Evolutionary conservation across 441 rosid species (phyloP), one percentile per base, ranked within the genome.

Genomic region (Raphanus hybrid): DNA sequence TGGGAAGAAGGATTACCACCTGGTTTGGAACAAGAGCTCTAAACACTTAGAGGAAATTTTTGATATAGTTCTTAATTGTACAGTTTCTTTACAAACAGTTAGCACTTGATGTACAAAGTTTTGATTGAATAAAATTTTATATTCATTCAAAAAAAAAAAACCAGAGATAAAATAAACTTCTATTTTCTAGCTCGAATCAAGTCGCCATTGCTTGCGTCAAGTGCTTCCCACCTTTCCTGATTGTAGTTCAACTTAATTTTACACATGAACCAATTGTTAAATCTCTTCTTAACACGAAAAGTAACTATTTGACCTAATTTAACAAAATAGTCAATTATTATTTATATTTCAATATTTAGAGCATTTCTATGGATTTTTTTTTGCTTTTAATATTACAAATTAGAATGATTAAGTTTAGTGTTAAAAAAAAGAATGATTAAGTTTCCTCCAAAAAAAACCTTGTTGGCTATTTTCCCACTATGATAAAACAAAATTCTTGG

Each of bases 381-480:
- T 23, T 23, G 26, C 26, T 23, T 23, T 23, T 23, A 23, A 23
- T n/a, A 55, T 32, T 60, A 60, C 4, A 64, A 14, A 54, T 55
- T 39, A 23, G 26, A 55, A 12, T 70, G n/a, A 41, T 70, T 29
- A 3, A 29, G 34, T 29, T 29, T 29, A 23, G 26, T 29, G 4
- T 29, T 29, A 29, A 29, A 29, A 23, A 23, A 23, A 23, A 23
- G 26, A 23, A 23, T 23, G 26, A 23, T 23, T 23, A 63, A 54
- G 2, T 55, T 55, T 8, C 26, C 27, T 54, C 75, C 27, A 69
- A 8, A 26, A 8, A 26, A 68, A 45, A 61, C 14, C 12, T 18
- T 55, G 70, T 64, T 76, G 34, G 79, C 61, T 75, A 55, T 55
- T 2, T 54, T 55, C 60, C 27, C 60, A 55, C 60, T 55, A 55